Evolutionary conservation across 2,329 filamentous ascomycete species (phyloP).

Genomic region (Saccharata proteae): DNA sequence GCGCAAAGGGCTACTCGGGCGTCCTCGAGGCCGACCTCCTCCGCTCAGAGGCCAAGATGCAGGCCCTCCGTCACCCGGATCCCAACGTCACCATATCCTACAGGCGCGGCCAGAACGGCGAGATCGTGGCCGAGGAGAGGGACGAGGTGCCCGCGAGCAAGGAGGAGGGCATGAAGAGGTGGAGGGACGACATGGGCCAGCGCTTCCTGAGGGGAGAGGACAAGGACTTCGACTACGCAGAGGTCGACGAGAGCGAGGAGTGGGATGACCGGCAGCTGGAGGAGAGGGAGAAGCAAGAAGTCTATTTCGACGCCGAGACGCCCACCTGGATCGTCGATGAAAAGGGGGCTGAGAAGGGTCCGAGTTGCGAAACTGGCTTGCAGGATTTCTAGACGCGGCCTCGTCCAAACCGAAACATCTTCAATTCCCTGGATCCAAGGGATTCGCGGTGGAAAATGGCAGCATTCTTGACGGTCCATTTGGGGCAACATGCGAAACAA

Average conservation of each 20-base stretch:
- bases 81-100: conserved; percentile 39
- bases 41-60: conserved; percentile 64
- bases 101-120: conserved; percentile 38
- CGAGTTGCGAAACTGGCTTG: too few species aligned
- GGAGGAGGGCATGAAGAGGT: conserved; percentile 55
- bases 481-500: too few species aligned
- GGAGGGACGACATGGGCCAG: conserved; percentile 59
- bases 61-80: conserved; percentile 44
- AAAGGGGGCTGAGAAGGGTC: too few species aligned
- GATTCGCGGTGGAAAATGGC: too few species aligned
- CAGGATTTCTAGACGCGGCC: too few species aligned
- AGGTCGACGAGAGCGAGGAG: conserved; percentile 59
- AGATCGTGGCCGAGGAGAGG: conserved; percentile 46
- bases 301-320: conserved; percentile 71
- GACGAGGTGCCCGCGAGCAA: conserved; percentile 46
- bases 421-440: too few species aligned
- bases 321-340: conserved; percentile 55
- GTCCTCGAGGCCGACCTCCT: conserved; percentile 66
- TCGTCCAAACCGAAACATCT: too few species aligned
- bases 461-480: too few species aligned
- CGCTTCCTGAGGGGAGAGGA: conserved; percentile 67
- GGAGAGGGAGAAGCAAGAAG: conserved; percentile 54
- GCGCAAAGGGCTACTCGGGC: conserved; percentile 64
- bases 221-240: conserved; percentile 63
- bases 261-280: conserved; percentile 54